Evolutionary conservation across 495 filamentous ascomycete species (phyloP).

Genomic region (Penicillium steckii): DNA sequence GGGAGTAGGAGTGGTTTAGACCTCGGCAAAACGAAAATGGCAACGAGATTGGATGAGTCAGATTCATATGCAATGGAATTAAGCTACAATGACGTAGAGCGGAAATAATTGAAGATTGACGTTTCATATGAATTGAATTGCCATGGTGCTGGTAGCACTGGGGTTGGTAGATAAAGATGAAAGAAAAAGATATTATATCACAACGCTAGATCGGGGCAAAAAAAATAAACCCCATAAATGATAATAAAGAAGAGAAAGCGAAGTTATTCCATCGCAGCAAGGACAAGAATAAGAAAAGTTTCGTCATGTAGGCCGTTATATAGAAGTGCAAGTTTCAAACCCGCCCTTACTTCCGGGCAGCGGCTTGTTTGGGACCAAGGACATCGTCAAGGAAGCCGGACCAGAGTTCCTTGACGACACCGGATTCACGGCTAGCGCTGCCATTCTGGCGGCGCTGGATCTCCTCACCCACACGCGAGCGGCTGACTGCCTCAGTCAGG

Average conservation of each 20-base stretch:
- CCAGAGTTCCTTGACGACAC: constrained; percentile 51
- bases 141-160: neutral
- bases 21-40: constrained; percentile 15
- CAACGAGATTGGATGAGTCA: neutral
- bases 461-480: constrained; percentile 41
- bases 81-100: neutral
- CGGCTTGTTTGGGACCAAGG: constrained; percentile 42
- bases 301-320: constrained; percentile 11
- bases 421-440: constrained; percentile 22
- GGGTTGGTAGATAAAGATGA: neutral
- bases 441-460: constrained; percentile 27
- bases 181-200: constrained; percentile 9
- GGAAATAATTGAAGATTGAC: neutral
- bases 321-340: neutral
- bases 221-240: neutral
- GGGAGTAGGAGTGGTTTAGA: neutral
- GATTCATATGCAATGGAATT: neutral
- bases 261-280: too few species aligned
- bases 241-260: neutral
- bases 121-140: neutral
- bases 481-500: constrained; percentile 50
- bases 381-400: constrained; percentile 59
- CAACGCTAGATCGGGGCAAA: constrained; percentile 6
- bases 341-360: constrained; percentile 20
- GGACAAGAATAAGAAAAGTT: constrained; percentile 4